Evolutionary conservation across 768 basidiomycete genomes (phyloP), one percentile per base, ranked within the genome.

Genomic region (Clathrus columnatus): DNA sequence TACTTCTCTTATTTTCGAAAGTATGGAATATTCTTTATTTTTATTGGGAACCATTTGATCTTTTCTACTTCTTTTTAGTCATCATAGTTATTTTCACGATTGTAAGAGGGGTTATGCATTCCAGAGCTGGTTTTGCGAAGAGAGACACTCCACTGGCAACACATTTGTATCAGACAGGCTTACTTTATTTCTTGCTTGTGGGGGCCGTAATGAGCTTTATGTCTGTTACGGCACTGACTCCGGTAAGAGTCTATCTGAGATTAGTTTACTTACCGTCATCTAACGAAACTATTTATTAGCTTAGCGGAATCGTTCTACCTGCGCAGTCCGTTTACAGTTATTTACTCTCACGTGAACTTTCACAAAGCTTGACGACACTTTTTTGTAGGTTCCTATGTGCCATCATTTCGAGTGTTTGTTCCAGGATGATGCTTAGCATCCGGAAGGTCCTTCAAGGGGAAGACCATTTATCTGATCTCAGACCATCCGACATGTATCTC

Each of bases 401-500:
- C 24, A 27, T 50, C 11, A 30, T 50, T 6, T 50, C 49, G 7
- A 50, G 26, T 6, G 49, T 50, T 5, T 18, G 49, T 18, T 17
- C 49, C 2, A 24, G 49, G 23, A 29, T 50, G 49, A 50, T 50
- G 49, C 49, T 50, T 50, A 30, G 49, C 24, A 50, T 50, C 24
- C 49, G 49, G 2, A 30, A 24, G 6, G 49, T 50, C 18, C 24
- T 50, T 29, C 24, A 50, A 29, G 49, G 24, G 2, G 49, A 50
- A 8, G 49, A 50, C 17, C 49, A 50, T 3, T 26, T 50, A 3
- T 50, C 49, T 29, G 49, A 24, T 14, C 20, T 50, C 16, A 24
- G 49, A 8, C 49, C 49, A 20, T 50, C 49, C 16, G 49, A 50
- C 20, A 50, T 50, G 21, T 30, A 50, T 26, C 36, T 36, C 11